Base-by-base conservation (phyloP, 2,329 filamentous ascomycete genomes). In the Sporothrix protearum region DNA sequence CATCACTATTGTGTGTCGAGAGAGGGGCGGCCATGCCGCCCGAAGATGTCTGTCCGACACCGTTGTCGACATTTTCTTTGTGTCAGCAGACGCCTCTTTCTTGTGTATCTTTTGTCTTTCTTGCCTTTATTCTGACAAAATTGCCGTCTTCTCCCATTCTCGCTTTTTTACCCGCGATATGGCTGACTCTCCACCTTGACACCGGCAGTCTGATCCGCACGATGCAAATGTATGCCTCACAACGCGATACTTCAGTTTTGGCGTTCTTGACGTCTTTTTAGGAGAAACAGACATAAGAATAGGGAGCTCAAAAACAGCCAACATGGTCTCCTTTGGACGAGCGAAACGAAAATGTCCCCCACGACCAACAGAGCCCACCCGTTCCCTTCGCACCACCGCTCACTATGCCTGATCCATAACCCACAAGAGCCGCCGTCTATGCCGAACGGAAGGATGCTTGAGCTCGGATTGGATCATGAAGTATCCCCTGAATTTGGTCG, bases 331-430 rank as follows among this genome's bases (percentile, higher is more conserved):
- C 12, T 33, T 33, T 33, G 25, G 19, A 12, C 63, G 42, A 49
- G 9, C 8, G n/a, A 66, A 66, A 33, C 12, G 42, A 5, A 66
- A 66, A 33, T 1, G 4, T 25, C 10, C 42, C 9, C 25, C 5
- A 19, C 8, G 16, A 12, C 2, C 39, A 1, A 10, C 42, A 2
- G 2, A 42, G 1, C 2, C 25, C 25, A 28, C 39, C 36, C 49
- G 30, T 4, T 22, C 53, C 14, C 70, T 7, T 49, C 53, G 12
- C 64, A n/a, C 22, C 25, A 36, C 16, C 66, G 63, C 5, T 55
- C 64, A 16, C 28, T 36, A 39, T 71, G 70, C 45, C 33, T 47
- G 12, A 59, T 71, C 22, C 70, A 71, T 47, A 55, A 49, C 2
- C 64, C 53, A 19, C 19, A 39, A 16, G 59, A 64, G 22, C 36